Evolutionary conservation across 805 yeast genomes (phyloP).

Genomic region (Starmera dryadoides): DNA sequence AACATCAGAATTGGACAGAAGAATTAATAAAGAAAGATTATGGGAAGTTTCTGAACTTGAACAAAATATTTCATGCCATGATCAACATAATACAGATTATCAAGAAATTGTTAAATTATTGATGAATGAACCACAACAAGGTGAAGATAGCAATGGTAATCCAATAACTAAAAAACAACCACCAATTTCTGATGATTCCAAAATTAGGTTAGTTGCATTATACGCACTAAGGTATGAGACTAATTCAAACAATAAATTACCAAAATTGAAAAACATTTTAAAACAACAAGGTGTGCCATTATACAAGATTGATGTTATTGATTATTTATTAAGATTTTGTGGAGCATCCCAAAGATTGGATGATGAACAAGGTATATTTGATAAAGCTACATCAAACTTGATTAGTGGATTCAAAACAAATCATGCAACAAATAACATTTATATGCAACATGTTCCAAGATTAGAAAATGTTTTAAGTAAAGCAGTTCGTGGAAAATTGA

Average conservation of each 20-base stretch:
- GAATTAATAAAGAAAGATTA: conserved; percentile 53
- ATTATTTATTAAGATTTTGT: conserved; percentile 35
- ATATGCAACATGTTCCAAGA: conserved; percentile 87
- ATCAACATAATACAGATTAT: conserved; percentile 49
- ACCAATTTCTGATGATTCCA: conserved; percentile 43
- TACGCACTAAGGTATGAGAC: conserved; percentile 68
- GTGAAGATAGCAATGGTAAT: conserved; percentile 2
- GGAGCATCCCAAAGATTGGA: conserved; percentile 37
- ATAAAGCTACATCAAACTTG: conserved; percentile 19
- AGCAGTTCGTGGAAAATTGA: conserved; percentile 26
- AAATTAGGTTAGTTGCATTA: conserved; percentile 65
- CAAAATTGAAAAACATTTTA: conserved; percentile 30
- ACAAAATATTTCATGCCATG: conserved; percentile 71
- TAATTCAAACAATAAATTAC: conserved; percentile 36
- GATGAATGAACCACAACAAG: conserved; percentile 23
- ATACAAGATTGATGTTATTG: conserved; percentile 18
- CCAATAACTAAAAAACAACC: conserved; percentile 20
- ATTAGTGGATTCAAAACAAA: conserved; percentile 28
- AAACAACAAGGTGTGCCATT: conserved; percentile 25
- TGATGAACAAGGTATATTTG: conserved; percentile 23
- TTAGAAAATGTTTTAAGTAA: conserved; percentile 36
- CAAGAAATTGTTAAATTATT: conserved; percentile 50
- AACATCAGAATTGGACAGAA: conserved; percentile 77
- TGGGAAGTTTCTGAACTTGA: conserved; percentile 89
- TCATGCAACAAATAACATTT: conserved; percentile 55